Evolutionary conservation across 2,329 filamentous ascomycete genomes (phyloP).

Genomic region (Pseudofabraea citricarpa): DNA sequence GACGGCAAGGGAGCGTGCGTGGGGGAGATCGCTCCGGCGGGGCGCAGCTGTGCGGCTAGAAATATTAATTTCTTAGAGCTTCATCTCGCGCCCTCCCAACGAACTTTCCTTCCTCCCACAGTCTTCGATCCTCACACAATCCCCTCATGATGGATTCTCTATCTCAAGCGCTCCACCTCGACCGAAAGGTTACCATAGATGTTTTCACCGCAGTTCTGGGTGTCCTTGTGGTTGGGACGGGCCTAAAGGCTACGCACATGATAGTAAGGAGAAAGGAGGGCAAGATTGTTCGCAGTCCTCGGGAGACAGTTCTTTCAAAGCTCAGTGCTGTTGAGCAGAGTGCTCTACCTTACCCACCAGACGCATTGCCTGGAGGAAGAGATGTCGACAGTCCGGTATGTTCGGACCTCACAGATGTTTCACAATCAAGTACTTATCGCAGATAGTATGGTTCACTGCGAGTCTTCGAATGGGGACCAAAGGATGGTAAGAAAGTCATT

Average conservation of each 20-base stretch:
- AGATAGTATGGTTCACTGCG: conserved; percentile 57
- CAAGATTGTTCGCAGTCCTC: conserved; percentile 1
- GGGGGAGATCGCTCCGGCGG: no score
- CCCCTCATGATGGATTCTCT: not conserved
- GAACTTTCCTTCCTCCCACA: no score
- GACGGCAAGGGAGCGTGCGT: no score
- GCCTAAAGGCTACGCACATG: not conserved
- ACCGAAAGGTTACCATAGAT: not conserved
- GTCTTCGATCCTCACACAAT: no score
- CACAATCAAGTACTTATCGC: not conserved
- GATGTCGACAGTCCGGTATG: conserved; percentile 53
- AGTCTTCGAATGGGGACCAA: conserved; percentile 76
- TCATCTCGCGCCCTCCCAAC: no score
- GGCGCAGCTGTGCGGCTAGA: no score
- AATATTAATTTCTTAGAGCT: no score
- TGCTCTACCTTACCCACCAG: conserved; percentile 56
- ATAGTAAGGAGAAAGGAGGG: not conserved
- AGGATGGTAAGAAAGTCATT: conserved; percentile 63
- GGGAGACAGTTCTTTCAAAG: conserved; percentile 1
- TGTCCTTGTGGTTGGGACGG: not conserved
- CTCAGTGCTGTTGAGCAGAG: conserved; percentile 23
- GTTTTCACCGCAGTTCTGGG: not conserved
- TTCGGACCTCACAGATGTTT: not conserved
- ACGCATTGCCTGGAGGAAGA: conserved; percentile 62
- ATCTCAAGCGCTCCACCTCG: not conserved